Evolutionary conservation across 768 basidiomycete genomes (phyloP).

Genomic region (Phaffia australis): DNA sequence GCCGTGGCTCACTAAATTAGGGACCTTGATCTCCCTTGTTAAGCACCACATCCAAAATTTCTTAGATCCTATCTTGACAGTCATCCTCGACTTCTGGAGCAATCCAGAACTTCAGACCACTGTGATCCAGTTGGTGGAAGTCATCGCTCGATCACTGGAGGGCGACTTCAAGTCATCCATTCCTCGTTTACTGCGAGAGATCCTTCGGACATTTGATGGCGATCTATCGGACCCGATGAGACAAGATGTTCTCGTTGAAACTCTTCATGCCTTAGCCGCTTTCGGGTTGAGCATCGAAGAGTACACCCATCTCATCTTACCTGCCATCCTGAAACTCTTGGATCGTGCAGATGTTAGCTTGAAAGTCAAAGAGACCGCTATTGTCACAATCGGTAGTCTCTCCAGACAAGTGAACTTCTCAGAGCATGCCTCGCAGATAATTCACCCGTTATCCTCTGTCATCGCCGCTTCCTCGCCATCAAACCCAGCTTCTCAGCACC

Average conservation of each 20-base stretch:
- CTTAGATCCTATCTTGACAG: slow-evolving; percentile 67
- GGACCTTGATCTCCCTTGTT: slow-evolving; percentile 88
- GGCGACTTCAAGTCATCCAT: slow-evolving; percentile 96
- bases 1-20: slow-evolving; percentile 87
- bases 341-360: slow-evolving; percentile 67
- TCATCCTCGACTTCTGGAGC: slow-evolving; percentile 88
- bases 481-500: slow-evolving; percentile 42
- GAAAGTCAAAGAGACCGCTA: slow-evolving; percentile 70
- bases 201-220: slow-evolving; percentile 85
- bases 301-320: slow-evolving; percentile 91
- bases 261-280: slow-evolving; percentile 86
- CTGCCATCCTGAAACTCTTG: slow-evolving; percentile 81
- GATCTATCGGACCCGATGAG: slow-evolving; percentile 69
- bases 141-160: slow-evolving; percentile 82
- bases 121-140: slow-evolving; percentile 82
- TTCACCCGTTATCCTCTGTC: slow-evolving; percentile 86
- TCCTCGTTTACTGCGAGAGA: slow-evolving; percentile 73
- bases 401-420: slow-evolving; percentile 92
- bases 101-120: slow-evolving; percentile 68
- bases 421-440: slow-evolving; percentile 91
- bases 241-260: slow-evolving; percentile 58
- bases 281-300: slow-evolving; percentile 97
- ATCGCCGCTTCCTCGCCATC: slow-evolving; percentile 49
- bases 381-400: slow-evolving; percentile 80
- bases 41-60: slow-evolving; percentile 94